Conservation (phyloP, 2,329 filamentous ascomycete species). For the Sporothrix brasiliensis region DNA sequence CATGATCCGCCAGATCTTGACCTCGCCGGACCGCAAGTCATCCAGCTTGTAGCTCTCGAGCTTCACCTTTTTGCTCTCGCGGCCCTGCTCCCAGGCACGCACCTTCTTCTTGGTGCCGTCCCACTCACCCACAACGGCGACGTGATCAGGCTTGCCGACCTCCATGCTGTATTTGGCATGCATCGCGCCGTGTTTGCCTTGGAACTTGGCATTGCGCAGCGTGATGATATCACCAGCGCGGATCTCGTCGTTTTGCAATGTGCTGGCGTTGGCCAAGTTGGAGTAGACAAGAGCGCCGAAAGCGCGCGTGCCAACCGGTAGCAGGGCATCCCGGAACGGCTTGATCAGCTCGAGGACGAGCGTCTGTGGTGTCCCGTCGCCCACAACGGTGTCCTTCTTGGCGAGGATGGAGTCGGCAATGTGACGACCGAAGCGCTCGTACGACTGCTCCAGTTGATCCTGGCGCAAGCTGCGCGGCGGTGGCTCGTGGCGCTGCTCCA, state of each 20-base stretch:
- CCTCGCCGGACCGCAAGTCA: constrained; percentile 88
- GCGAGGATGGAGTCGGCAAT: constrained; percentile 70
- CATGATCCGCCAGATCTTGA: constrained; percentile 97
- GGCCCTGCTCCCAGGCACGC: constrained; percentile 89
- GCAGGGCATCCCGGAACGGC: constrained; percentile 71
- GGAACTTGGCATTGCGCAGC: constrained; percentile 89
- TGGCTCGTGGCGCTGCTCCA: constrained; percentile 85
- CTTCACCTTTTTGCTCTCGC: constrained; percentile 92
- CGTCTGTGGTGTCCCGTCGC: constrained; percentile 77
- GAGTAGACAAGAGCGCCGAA: constrained; percentile 93
- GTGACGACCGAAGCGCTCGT: constrained; percentile 76
- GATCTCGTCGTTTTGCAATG: constrained; percentile 89
- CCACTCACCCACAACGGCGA: constrained; percentile 92
- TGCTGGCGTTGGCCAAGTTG: constrained; percentile 92
- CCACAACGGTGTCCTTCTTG: constrained; percentile 79
- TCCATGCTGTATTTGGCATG: constrained; percentile 90
- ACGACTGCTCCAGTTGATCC: constrained; percentile 87
- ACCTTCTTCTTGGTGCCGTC: constrained; percentile 99
- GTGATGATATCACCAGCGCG: constrained; percentile 87
- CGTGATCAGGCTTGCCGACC: constrained; percentile 85
- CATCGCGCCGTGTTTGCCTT: constrained; percentile 93
- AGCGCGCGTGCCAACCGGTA: constrained; percentile 81
- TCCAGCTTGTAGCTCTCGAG: constrained; percentile 92
- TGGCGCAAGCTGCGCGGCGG: constrained; percentile 82
- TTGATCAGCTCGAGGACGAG: constrained; percentile 79